phyloP scores from a whole-genome alignment of 1,139 yeast species.

The Candida dubliniensis region DNA sequence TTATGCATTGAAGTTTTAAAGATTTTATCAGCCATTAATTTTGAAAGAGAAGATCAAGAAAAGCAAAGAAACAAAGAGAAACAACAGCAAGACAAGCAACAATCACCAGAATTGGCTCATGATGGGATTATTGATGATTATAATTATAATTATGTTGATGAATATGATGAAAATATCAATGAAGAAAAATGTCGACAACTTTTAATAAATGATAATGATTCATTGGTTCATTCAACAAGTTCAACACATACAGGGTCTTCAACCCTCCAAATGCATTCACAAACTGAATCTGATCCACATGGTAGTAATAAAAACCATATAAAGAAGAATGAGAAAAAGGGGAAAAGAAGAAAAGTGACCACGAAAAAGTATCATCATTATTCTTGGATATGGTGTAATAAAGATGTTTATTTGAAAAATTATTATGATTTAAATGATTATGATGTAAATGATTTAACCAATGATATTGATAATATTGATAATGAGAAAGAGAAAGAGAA shows the following conservation, averaged over 20 bases:
- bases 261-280: too few relatives aligned
- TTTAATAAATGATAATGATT: not conserved
- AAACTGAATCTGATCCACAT: too few relatives aligned
- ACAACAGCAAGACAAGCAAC: too few relatives aligned
- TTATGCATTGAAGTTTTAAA: slow-evolving; percentile 27
- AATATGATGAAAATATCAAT: too few relatives aligned
- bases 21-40: slow-evolving; percentile 22
- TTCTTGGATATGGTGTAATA: slow-evolving; percentile 43
- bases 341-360: not conserved
- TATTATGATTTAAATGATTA: slow-evolving; percentile 26
- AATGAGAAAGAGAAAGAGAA: too few relatives aligned
- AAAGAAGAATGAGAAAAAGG: too few relatives aligned
- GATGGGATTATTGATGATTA: too few relatives aligned
- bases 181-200: too few relatives aligned
- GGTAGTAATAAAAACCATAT: too few relatives aligned
- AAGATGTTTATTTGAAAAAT: slow-evolving; percentile 30
- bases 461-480: slow-evolving; percentile 3
- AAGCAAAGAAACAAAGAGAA: not conserved
- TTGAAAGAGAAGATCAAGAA: slow-evolving; percentile 3
- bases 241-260: slow-evolving; percentile 2
- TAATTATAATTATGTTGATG: too few relatives aligned
- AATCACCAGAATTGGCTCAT: too few relatives aligned
- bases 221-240: slow-evolving; percentile 3
- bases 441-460: slow-evolving; percentile 11
- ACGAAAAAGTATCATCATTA: slow-evolving; percentile 13